These are phyloP conservation scores for Globisporangium takayamanum DNA, from an alignment of 352 stramenopile genomes.

Conservation along the genomic window DNA sequence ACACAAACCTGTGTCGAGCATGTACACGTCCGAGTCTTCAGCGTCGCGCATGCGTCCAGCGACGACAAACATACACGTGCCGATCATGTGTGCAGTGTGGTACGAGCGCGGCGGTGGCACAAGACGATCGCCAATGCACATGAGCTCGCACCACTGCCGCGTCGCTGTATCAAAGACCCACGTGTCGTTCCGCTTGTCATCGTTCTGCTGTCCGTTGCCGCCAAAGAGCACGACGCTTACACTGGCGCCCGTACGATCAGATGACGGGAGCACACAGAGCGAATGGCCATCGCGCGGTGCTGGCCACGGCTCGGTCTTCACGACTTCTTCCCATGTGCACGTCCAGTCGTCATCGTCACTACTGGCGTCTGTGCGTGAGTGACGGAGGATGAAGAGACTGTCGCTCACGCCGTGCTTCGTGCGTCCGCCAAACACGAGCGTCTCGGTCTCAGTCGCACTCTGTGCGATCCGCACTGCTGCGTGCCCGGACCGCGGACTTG, in stretches of 20 bases:
- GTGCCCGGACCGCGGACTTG: conserved; percentile 44
- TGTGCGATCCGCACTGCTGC: conserved; percentile 24
- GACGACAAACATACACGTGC: conserved; percentile 49
- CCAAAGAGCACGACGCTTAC: conserved; percentile 43
- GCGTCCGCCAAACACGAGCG: conserved; percentile 55
- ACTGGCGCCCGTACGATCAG: neutral
- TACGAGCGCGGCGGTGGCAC: conserved; percentile 51
- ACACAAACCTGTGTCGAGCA: conserved; percentile 38
- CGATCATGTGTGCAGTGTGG: conserved; percentile 50
- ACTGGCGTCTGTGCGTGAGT: neutral
- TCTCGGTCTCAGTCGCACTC: conserved; percentile 6
- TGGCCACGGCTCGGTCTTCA: conserved; percentile 17
- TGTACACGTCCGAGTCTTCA: conserved; percentile 41
- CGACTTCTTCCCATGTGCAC: conserved; percentile 25
- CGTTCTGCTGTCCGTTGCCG: conserved; percentile 61
- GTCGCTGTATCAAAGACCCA: conserved; percentile 49
- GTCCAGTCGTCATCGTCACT: neutral
- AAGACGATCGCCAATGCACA: conserved; percentile 24
- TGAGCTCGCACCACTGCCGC: conserved; percentile 28
- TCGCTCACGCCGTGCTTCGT: conserved; percentile 57
- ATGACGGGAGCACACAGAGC: conserved; percentile 27
- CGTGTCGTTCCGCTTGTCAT: conserved; percentile 64
- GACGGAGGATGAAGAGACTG: conserved; percentile 29
- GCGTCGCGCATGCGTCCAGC: conserved; percentile 40
- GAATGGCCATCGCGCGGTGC: conserved; percentile 54